A percentile compares a stretch with the other conserved stretches of the same genome.
Evolutionary conservation across 345 rosid species (phyloP).

Genomic region (Acer yangbiense): DNA sequence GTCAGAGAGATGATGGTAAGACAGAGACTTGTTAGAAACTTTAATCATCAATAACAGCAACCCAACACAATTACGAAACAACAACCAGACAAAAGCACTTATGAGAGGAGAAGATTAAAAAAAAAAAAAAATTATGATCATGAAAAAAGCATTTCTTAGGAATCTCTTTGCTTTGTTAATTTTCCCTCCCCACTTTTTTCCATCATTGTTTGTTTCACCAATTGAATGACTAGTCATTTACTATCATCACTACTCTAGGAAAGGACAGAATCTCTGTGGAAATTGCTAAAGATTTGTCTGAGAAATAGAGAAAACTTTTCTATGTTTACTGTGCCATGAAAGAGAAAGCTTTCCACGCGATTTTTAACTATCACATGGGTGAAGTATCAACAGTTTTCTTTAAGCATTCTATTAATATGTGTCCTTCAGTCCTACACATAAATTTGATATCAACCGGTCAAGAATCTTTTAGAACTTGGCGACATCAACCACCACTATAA

Average conservation of each 20-base stretch:
- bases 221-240: conserved; percentile 37
- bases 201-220: conserved; percentile 34
- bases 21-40: neutral
- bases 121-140: too few relatives aligned
- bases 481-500: too few relatives aligned
- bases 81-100: neutral
- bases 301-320: neutral
- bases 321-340: neutral
- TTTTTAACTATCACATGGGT: too few relatives aligned
- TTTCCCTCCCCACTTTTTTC: conserved; percentile 13
- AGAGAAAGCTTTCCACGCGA: too few relatives aligned
- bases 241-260: conserved; percentile 31
- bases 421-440: too few relatives aligned
- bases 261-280: conserved; percentile 35
- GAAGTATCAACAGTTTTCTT: too few relatives aligned
- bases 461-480: too few relatives aligned
- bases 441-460: too few relatives aligned
- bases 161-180: conserved; percentile 15
- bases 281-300: conserved; percentile 30
- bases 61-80: neutral
- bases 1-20: neutral
- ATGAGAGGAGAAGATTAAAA: neutral
- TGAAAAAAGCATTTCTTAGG: conserved; percentile 13
- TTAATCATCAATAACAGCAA: neutral
- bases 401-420: too few relatives aligned